phyloP scores from a whole-genome alignment of 257 asterid species.

The Solanum lycopersicoides region DNA sequence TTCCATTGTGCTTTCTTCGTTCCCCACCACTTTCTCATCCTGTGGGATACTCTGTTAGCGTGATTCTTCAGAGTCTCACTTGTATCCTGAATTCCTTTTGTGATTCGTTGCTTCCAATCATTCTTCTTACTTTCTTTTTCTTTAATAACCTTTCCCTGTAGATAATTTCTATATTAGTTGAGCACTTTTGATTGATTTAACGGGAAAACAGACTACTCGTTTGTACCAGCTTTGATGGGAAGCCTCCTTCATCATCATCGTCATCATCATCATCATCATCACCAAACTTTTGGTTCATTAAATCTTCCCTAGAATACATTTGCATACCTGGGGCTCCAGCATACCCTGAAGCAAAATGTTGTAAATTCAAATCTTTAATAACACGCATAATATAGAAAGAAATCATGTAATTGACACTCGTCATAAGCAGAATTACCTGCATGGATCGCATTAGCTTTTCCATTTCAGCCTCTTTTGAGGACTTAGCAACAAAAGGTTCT shows the following conservation, averaged over 20 bases:
- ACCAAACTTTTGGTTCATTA: conserved; percentile 75
- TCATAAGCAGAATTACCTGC: conserved; percentile 43
- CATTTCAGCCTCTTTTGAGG: conserved; percentile 90
- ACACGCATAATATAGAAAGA: background rate
- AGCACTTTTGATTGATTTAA: background rate
- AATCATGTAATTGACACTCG: background rate
- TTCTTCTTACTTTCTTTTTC: conserved; percentile 34
- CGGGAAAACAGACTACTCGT: background rate
- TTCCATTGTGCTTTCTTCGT: conserved; percentile 26
- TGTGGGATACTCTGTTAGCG: conserved; percentile 33
- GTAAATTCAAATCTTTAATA: background rate
- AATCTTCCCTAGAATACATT: conserved; percentile 91
- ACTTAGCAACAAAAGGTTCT: conserved; percentile 75
- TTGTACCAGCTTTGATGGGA: conserved; percentile 63
- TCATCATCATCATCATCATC: conserved; percentile 64
- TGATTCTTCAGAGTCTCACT: conserved; percentile 44
- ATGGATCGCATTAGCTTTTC: conserved; percentile 76
- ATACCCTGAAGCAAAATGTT: conserved; percentile 40
- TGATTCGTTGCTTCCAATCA: conserved; percentile 54
- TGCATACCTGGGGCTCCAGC: conserved; percentile 95
- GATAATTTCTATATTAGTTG: background rate
- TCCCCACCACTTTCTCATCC: conserved; percentile 60
- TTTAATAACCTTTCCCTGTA: conserved; percentile 58
- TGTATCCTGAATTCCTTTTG: conserved; percentile 34
- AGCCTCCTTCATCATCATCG: conserved; percentile 43